Evolutionary conservation across 164 flowering plant species (phyloP).

Genomic region (Aristolochia fimbriata): DNA sequence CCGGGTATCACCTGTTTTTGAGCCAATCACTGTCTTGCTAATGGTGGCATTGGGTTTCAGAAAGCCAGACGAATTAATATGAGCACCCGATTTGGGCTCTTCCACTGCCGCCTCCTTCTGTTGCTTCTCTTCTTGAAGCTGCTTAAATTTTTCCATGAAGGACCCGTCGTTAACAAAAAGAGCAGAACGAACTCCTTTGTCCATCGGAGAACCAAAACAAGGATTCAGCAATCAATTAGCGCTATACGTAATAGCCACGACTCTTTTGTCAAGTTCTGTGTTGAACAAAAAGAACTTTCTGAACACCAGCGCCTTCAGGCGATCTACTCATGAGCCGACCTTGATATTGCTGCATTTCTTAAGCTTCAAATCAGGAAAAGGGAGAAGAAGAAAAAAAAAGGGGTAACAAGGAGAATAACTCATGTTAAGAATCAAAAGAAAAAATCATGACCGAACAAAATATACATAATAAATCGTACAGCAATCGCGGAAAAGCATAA

Average conservation of each 20-base stretch:
- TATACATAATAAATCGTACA: neutral
- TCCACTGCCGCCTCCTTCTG: conserved; percentile 20
- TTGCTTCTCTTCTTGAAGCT: conserved; percentile 61
- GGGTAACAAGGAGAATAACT: no score
- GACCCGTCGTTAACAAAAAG: conserved; percentile 93
- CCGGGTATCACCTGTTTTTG: conserved; percentile 26
- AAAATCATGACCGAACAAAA: neutral
- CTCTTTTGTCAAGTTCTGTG: conserved; percentile 24
- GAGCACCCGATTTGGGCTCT: conserved; percentile 22
- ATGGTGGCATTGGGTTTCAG: conserved; percentile 20
- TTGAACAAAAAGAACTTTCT: conserved; percentile 32
- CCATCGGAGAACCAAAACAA: conserved; percentile 29
- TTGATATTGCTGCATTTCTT: conserved; percentile 15
- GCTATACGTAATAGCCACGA: neutral
- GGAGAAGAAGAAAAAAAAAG: no score
- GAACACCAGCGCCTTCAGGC: conserved; percentile 23
- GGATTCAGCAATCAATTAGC: neutral
- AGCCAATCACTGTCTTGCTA: conserved; percentile 21
- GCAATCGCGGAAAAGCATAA: neutral
- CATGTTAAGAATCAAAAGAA: neutral
- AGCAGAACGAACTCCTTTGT: conserved; percentile 40
- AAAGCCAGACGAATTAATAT: conserved; percentile 19
- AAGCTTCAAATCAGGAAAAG: conserved; percentile 6
- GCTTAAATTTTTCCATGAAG: conserved; percentile 90
- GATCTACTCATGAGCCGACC: conserved; percentile 6